Evolutionary conservation across 129 eudicot genomes (phyloP).

Genomic region (Glebionis coronaria): DNA sequence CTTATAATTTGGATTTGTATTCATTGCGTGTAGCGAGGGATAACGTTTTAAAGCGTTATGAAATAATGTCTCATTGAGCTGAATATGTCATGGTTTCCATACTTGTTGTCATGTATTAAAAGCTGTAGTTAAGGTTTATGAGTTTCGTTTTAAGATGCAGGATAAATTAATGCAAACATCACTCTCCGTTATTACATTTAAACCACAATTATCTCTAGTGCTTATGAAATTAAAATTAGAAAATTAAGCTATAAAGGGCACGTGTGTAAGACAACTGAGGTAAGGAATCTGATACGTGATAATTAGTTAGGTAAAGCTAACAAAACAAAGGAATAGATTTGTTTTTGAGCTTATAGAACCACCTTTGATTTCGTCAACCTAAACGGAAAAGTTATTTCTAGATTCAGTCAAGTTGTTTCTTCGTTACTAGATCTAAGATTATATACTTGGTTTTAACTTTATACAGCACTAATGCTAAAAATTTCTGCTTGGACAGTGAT

Average conservation of each 20-base stretch:
- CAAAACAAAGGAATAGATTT: neutral
- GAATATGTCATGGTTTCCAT: neutral
- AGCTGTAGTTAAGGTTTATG: too few species aligned
- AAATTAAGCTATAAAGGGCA: neutral
- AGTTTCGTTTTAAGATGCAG: neutral
- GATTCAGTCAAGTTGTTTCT: neutral
- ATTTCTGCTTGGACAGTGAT: slow-evolving; percentile 45
- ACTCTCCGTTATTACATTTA: neutral
- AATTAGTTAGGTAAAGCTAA: neutral
- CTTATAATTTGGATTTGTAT: neutral
- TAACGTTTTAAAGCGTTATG: neutral
- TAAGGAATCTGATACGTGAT: neutral
- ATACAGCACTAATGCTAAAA: slow-evolving; percentile 20
- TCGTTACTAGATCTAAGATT: slow-evolving; percentile 5
- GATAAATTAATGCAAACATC: neutral
- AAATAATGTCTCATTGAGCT: neutral
- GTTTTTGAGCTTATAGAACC: slow-evolving; percentile 9
- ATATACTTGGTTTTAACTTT: neutral
- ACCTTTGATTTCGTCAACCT: neutral
- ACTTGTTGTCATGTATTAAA: too few species aligned
- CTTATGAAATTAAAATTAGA: neutral
- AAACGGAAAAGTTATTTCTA: too few species aligned
- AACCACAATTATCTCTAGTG: neutral
- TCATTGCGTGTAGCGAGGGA: too few species aligned
- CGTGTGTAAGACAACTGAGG: neutral